These are phyloP conservation scores for Apophysomyces variabilis DNA, from an alignment of 371 early-diverging fungal genomes.

Conservation along the genomic window DNA sequence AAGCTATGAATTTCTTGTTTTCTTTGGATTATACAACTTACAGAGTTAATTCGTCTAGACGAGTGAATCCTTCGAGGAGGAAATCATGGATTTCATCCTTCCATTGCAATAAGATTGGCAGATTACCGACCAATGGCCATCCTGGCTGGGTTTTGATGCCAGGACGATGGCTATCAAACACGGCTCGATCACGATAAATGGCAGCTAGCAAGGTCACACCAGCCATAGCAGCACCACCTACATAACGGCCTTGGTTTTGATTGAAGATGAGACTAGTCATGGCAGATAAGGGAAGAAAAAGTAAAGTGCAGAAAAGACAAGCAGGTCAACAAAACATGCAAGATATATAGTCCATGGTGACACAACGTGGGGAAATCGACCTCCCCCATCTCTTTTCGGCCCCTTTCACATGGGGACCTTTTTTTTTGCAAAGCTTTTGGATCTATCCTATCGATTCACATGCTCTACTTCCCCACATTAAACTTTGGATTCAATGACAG, in stretches of 20 bases:
- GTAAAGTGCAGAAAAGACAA: background rate
- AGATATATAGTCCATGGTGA: slow-evolving; percentile 8
- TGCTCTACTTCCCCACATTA: slow-evolving; percentile 5
- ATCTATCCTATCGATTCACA: background rate
- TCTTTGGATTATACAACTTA: slow-evolving; percentile 2
- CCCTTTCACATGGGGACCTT: slow-evolving; percentile 3
- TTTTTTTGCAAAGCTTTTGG: background rate
- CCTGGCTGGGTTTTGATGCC: slow-evolving; percentile 23
- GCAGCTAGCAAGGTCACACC: slow-evolving; percentile 24
- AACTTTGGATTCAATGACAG: background rate
- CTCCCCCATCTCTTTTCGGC: slow-evolving; percentile 6
- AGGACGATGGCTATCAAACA: slow-evolving; percentile 24
- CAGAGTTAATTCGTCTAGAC: slow-evolving; percentile 19
- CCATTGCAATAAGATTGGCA: slow-evolving; percentile 17
- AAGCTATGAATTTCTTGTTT: background rate
- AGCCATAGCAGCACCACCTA: slow-evolving; percentile 35
- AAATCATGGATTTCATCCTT: slow-evolving; percentile 28
- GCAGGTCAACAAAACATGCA: background rate
- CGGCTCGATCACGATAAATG: slow-evolving; percentile 32
- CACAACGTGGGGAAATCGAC: slow-evolving; percentile 6
- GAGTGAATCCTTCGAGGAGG: slow-evolving; percentile 21
- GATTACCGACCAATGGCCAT: slow-evolving; percentile 28
- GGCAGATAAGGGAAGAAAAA: background rate
- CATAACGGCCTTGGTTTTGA: slow-evolving; percentile 20
- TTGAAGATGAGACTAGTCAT: slow-evolving; percentile 10